Conservation (phyloP, 768 basidiomycete species). For the Kwoniella europaea region DNA sequence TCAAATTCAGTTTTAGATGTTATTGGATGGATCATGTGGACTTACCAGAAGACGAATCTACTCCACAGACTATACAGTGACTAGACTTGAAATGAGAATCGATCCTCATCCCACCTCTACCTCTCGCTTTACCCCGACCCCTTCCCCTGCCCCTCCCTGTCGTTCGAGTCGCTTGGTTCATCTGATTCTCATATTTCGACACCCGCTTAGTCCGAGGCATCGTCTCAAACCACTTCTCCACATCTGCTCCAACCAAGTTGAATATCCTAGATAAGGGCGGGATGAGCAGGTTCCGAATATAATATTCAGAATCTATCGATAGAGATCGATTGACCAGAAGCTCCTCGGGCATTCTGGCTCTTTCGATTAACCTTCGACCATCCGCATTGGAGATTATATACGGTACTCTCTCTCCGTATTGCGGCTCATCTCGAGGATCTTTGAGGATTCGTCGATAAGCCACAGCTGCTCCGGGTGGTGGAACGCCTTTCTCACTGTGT, state of each 20-base stretch:
- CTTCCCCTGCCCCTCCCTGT: constrained; percentile 54
- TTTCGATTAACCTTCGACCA: constrained; percentile 70
- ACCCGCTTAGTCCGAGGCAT: constrained; percentile 72
- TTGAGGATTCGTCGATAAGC: constrained; percentile 74
- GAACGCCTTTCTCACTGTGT: constrained; percentile 75
- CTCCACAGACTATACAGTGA: constrained; percentile 73
- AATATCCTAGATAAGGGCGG: constrained; percentile 89
- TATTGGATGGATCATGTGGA: neutral
- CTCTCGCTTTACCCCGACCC: constrained; percentile 6
- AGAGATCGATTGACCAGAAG: constrained; percentile 67
- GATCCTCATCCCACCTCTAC: constrained; percentile 62
- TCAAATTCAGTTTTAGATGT: neutral
- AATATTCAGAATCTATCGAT: constrained; percentile 84
- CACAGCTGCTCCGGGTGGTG: constrained; percentile 89
- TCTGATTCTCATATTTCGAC: constrained; percentile 56
- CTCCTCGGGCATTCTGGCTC: constrained; percentile 75
- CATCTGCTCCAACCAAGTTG: constrained; percentile 86
- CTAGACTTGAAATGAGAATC: constrained; percentile 75
- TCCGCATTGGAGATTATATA: constrained; percentile 78
- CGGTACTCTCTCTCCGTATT: constrained; percentile 91
- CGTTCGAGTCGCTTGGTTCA: constrained; percentile 11
- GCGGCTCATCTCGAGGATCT: constrained; percentile 81
- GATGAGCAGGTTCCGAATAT: constrained; percentile 83
- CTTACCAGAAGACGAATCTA: constrained; percentile 65
- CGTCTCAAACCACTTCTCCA: constrained; percentile 80